phyloP scores from a whole-genome alignment of 352 stramenopile genomes.

The Phytopythium oedochilum region DNA sequence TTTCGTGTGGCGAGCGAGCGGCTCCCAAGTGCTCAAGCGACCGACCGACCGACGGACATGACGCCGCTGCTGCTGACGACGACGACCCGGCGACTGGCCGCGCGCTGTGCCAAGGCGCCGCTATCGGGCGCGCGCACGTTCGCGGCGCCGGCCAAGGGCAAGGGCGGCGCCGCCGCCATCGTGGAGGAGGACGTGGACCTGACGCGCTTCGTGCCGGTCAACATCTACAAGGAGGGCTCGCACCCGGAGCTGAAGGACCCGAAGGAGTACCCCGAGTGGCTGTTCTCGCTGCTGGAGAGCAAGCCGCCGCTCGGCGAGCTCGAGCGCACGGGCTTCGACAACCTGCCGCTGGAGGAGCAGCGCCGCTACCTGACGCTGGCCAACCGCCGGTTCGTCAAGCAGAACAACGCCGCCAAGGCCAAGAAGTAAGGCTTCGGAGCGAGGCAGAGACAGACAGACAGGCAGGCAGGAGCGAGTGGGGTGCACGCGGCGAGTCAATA shows the following conservation, averaged over 20 bases:
- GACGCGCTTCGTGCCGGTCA: constrained; percentile 67
- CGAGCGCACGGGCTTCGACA: constrained; percentile 78
- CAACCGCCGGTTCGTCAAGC: constrained; percentile 70
- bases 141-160: constrained; percentile 54
- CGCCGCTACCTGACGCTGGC: constrained; percentile 70
- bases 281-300: constrained; percentile 74
- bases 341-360: constrained; percentile 69
- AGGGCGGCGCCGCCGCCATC: constrained; percentile 48
- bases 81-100: constrained; percentile 36
- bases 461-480: not conserved
- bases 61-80: no score
- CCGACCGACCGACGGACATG: not conserved
- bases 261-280: constrained; percentile 78
- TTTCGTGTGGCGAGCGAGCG: no score
- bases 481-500: not conserved
- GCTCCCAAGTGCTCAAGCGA: not conserved
- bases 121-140: constrained; percentile 41
- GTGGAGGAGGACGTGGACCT: constrained; percentile 78
- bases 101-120: constrained; percentile 24
- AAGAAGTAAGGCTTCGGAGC: constrained; percentile 65
- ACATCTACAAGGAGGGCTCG: constrained; percentile 82
- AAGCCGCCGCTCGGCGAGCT: constrained; percentile 74
- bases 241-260: constrained; percentile 81
- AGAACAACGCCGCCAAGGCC: constrained; percentile 73
- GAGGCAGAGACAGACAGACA: not conserved